Evolutionary conservation across 441 rosid species (phyloP), one percentile per base, ranked within the genome.

Genomic region (Bocquillonia castaneifolia): DNA sequence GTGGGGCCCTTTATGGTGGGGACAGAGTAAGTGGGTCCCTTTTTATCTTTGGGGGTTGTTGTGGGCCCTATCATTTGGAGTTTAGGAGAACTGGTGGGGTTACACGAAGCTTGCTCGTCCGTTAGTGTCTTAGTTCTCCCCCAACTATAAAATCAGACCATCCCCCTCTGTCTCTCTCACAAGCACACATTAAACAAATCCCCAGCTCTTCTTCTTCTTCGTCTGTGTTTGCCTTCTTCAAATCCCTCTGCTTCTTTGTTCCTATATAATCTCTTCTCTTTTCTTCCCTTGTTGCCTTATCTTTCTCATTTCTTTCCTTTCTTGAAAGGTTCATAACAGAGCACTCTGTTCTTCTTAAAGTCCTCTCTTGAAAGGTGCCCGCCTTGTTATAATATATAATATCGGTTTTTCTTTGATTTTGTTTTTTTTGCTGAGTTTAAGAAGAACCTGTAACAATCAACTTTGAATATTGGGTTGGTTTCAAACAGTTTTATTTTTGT

Each of bases 81-180:
- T 18, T 56, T 12, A 1, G 6, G 55, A 37, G 53, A 23, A 23
- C n/a, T 37, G 45, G 52, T 52, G 26, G 54, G 48, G 52, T 52
- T 32, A 28, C 45, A 22, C 23, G 52, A 37, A 28, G 50, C 59
- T 7, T 58, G 61, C 69, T 81, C 78, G 82, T 79, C 85, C 66
- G 72, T 64, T 83, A 32, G 82, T 56, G 79, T 47, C 66, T 6
- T 62, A 64, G 44, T 51, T 68, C 25, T n/a, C n/a, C n/a, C n/a
- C n/a, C 79, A 67, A 58, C 86, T 83, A 91, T 89, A 86, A 70
- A 87, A 18, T 78, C 37, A 63, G 63, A 67, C 78, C 80, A 44
- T 67, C 78, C 67, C 9, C 32, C 66, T 59, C 59, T 63, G 23
- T 72, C 74, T 80, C 75, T 64, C 78, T 70, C 84, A 48, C 71